Evolutionary conservation across 176 grass and related monocot genomes (phyloP).

Genomic region (Juncus effusus): DNA sequence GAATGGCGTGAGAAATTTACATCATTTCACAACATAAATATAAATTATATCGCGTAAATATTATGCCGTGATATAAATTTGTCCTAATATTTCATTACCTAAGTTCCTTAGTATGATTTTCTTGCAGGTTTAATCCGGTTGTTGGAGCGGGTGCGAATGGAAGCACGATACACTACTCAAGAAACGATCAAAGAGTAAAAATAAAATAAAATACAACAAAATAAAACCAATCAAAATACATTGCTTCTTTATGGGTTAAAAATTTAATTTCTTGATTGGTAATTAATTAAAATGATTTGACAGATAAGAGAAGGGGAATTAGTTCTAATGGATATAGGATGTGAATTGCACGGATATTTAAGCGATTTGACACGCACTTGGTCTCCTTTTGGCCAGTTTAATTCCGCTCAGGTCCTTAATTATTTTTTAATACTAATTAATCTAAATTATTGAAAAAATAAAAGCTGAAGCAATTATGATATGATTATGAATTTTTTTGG

Average conservation of each 20-base stretch:
- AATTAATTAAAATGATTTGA: constrained; percentile 42
- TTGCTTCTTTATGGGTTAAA: neutral
- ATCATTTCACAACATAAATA: neutral
- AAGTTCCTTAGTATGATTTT: constrained; percentile 3
- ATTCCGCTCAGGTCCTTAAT: constrained; percentile 57
- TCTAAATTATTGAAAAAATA: neutral
- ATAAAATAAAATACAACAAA: neutral
- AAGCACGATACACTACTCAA: constrained; percentile 90
- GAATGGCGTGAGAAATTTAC: constrained; percentile 75
- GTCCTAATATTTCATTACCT: neutral
- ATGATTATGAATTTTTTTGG: too few species aligned
- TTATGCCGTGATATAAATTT: neutral
- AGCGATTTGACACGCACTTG: constrained; percentile 87
- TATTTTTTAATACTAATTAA: neutral
- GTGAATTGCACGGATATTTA: constrained; percentile 95
- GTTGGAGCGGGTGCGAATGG: constrained; percentile 80
- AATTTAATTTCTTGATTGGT: constrained; percentile 29
- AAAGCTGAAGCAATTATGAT: neutral
- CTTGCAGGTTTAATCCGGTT: constrained; percentile 87
- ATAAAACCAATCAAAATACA: constrained; percentile 2
- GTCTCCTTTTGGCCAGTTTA: constrained; percentile 77
- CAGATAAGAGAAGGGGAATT: constrained; percentile 78
- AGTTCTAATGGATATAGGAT: constrained; percentile 93
- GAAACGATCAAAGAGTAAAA: constrained; percentile 79
- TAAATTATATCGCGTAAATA: neutral